phyloP scores from a whole-genome alignment of 2,329 filamentous ascomycete species.

The Fusarium annulatum region DNA sequence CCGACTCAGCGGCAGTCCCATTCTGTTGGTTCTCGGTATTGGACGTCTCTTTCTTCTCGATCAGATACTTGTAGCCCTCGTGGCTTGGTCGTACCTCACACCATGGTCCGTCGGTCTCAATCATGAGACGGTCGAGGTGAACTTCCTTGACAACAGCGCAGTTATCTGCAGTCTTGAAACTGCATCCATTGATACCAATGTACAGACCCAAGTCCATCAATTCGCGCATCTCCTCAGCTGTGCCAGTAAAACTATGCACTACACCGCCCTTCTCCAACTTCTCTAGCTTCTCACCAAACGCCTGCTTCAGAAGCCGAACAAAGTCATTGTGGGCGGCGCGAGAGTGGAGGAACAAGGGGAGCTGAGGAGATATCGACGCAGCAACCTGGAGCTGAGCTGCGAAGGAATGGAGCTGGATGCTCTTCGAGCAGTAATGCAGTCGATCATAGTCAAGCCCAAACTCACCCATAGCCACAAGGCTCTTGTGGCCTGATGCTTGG shows the following conservation, averaged over 20 bases:
- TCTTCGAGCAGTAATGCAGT: slow-evolving; percentile 81
- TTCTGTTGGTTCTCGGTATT: slow-evolving; percentile 41
- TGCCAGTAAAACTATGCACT: slow-evolving; percentile 96
- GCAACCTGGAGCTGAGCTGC: slow-evolving; percentile 83
- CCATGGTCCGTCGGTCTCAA: slow-evolving; percentile 98
- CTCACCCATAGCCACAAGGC: slow-evolving; percentile 86
- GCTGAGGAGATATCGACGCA: slow-evolving; percentile 72
- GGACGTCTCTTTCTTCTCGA: slow-evolving; percentile 53
- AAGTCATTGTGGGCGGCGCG: slow-evolving; percentile 90
- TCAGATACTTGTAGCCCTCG: slow-evolving; percentile 79
- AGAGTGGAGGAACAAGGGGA: slow-evolving; percentile 93
- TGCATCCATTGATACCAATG: slow-evolving; percentile 96
- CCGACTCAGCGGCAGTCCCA: slow-evolving; percentile 30
- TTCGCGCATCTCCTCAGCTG: slow-evolving; percentile 82
- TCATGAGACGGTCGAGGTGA: slow-evolving; percentile 82
- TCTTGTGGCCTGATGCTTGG: slow-evolving; percentile 55
- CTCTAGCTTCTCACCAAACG: slow-evolving; percentile 69
- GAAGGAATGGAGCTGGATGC: slow-evolving; percentile 87
- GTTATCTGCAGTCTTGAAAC: slow-evolving; percentile 93
- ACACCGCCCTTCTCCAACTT: slow-evolving; percentile 79
- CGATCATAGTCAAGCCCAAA: slow-evolving; percentile 97
- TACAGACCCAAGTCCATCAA: slow-evolving; percentile 85
- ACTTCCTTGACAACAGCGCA: slow-evolving; percentile 84
- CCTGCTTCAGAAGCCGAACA: slow-evolving; percentile 72
- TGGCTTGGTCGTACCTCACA: slow-evolving; percentile 94